Percentiles rank a stretch among this genome's conserved stretches.
Evolutionary conservation across 805 yeast genomes (phyloP).

Genomic region (Saccharomycopsis sp.): DNA sequence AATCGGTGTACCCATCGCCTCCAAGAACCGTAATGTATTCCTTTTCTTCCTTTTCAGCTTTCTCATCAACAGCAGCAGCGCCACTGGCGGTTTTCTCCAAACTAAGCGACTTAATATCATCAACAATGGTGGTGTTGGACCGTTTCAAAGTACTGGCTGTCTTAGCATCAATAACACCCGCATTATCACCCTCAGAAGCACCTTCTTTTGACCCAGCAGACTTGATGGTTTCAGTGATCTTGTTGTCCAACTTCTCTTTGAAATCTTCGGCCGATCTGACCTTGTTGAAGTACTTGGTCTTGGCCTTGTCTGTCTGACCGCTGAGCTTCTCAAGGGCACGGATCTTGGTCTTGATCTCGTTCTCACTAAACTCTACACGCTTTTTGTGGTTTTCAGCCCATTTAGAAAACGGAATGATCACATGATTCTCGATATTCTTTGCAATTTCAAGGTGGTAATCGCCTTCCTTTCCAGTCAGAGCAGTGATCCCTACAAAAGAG

Average conservation of each 20-base stretch:
- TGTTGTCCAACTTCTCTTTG: constrained; percentile 42
- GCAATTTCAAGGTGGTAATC: constrained; percentile 55
- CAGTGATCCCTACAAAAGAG: constrained; percentile 51
- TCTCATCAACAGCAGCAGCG: constrained; percentile 23
- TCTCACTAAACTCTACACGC: constrained; percentile 56
- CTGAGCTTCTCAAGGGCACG: constrained; percentile 45
- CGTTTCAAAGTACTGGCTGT: constrained; percentile 13
- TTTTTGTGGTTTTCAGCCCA: constrained; percentile 73
- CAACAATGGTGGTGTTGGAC: constrained; percentile 21
- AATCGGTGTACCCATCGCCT: constrained; percentile 32
- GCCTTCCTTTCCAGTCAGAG: constrained; percentile 54
- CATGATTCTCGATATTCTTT: constrained; percentile 49
- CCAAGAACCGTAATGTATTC: constrained; percentile 30
- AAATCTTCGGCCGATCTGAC: constrained; percentile 69
- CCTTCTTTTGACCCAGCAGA: background rate
- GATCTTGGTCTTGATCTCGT: constrained; percentile 43
- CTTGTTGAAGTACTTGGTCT: constrained; percentile 67
- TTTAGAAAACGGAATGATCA: constrained; percentile 60
- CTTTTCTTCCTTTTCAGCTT: constrained; percentile 25
- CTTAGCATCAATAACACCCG: constrained; percentile 17
- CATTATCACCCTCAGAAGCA: background rate
- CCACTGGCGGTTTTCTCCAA: constrained; percentile 21
- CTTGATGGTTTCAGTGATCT: constrained; percentile 24
- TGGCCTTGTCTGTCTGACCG: constrained; percentile 45
- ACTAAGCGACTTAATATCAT: constrained; percentile 19